phyloP scores from a whole-genome alignment of 768 basidiomycete species.

The Pleurotus platypus region DNA sequence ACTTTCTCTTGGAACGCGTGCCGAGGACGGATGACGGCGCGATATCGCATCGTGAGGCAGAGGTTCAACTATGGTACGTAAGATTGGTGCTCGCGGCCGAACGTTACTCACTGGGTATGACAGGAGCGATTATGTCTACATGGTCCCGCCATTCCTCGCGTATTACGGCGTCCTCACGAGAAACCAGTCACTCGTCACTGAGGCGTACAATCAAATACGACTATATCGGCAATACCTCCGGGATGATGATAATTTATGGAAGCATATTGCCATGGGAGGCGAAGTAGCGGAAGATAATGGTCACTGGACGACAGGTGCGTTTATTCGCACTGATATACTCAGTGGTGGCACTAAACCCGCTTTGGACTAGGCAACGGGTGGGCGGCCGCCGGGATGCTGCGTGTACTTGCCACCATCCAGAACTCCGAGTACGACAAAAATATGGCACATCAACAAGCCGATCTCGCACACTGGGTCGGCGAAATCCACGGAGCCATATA shows the following conservation, averaged over 20 bases:
- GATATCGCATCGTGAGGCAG: slow-evolving; percentile 67
- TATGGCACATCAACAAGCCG: slow-evolving; percentile 48
- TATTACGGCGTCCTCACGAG: slow-evolving; percentile 68
- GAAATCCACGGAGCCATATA: slow-evolving; percentile 81
- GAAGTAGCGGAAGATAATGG: slow-evolving; percentile 50
- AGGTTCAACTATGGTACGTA: slow-evolving; percentile 21
- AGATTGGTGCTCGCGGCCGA: not conserved
- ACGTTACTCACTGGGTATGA: not conserved
- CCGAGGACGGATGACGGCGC: slow-evolving; percentile 74
- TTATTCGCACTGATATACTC: not conserved
- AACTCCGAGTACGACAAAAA: slow-evolving; percentile 50
- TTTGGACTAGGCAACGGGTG: slow-evolving; percentile 68
- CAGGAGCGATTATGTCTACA: slow-evolving; percentile 80
- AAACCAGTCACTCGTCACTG: slow-evolving; percentile 55
- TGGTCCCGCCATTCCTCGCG: slow-evolving; percentile 85
- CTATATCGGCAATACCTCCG: slow-evolving; percentile 68
- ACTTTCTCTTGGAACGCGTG: slow-evolving; percentile 53
- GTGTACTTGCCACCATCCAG: slow-evolving; percentile 74
- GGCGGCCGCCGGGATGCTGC: slow-evolving; percentile 86
- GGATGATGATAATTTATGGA: slow-evolving; percentile 62
- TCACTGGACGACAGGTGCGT: slow-evolving; percentile 76
- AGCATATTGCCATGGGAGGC: slow-evolving; percentile 64
- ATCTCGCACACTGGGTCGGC: slow-evolving; percentile 60
- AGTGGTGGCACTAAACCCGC: not conserved
- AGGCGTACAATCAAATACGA: slow-evolving; percentile 68